Conservation (phyloP, 2,329 filamentous ascomycete species). For the Cercospora sojina region DNA sequence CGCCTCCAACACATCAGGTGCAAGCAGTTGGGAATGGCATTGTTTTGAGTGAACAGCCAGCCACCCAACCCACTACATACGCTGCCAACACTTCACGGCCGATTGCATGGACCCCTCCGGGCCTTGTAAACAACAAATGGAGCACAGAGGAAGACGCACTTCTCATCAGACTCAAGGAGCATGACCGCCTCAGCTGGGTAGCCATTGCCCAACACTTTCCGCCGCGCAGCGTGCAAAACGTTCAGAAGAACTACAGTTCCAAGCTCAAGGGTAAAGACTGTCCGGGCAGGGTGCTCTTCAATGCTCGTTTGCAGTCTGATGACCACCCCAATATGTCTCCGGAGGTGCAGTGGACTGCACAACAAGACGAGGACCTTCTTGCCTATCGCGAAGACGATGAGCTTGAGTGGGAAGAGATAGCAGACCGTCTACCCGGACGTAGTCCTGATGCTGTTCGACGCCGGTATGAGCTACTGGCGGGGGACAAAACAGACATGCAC, state of each 20-base stretch:
- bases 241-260: slow-evolving; percentile 29
- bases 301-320: slow-evolving; percentile 11
- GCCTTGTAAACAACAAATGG: slow-evolving; percentile 3
- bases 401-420: slow-evolving; percentile 32
- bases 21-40: not conserved
- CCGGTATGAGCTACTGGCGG: slow-evolving; percentile 26
- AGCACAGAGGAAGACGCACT: slow-evolving; percentile 20
- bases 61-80: not conserved
- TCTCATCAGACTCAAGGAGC: slow-evolving; percentile 18
- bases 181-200: slow-evolving; percentile 13
- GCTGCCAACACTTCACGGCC: slow-evolving; percentile 13
- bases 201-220: slow-evolving; percentile 22
- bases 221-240: slow-evolving; percentile 17
- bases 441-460: slow-evolving; percentile 20
- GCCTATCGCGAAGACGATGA: slow-evolving; percentile 33
- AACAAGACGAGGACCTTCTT: slow-evolving; percentile 41
- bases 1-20: not conserved
- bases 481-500: not conserved
- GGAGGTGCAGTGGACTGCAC: slow-evolving; percentile 32
- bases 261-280: slow-evolving; percentile 30
- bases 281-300: slow-evolving; percentile 32
- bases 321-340: slow-evolving; percentile 6
- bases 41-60: not conserved
- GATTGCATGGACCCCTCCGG: not conserved
- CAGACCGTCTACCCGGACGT: slow-evolving; percentile 18